These are phyloP conservation scores for Pyricularia grisea DNA, from an alignment of 2,329 filamentous ascomycete species.

Conservation along the genomic window DNA sequence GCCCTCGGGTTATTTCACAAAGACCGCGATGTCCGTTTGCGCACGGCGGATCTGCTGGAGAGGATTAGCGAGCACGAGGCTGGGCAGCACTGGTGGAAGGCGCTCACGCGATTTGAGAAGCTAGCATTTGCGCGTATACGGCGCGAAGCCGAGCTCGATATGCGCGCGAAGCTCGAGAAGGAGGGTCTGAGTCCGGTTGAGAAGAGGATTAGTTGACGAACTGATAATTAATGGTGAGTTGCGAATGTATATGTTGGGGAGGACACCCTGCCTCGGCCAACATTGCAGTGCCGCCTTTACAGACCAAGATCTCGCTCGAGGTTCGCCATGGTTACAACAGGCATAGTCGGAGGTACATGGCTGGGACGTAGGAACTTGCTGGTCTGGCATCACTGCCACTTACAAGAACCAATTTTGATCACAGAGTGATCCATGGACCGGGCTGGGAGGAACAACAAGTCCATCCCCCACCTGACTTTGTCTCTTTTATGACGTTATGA, in stretches of 20 bases:
- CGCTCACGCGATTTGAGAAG: slow-evolving; percentile 79
- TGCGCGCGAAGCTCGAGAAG: slow-evolving; percentile 34
- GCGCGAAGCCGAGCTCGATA: slow-evolving; percentile 50
- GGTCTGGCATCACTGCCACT: neutral
- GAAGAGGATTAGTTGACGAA: slow-evolving; percentile 35
- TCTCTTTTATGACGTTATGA: neutral
- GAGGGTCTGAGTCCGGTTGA: slow-evolving; percentile 32
- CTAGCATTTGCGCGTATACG: slow-evolving; percentile 74
- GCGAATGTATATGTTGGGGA: neutral
- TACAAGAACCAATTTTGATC: neutral
- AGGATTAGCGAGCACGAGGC: slow-evolving; percentile 80
- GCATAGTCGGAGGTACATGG: neutral
- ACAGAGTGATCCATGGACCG: neutral
- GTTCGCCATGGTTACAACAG: neutral
- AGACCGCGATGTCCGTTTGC: slow-evolving; percentile 65
- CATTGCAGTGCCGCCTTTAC: neutral
- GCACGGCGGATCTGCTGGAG: slow-evolving; percentile 71
- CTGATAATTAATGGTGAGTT: too few species aligned
- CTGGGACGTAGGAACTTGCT: neutral
- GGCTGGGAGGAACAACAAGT: neutral
- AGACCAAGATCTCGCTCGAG: neutral
- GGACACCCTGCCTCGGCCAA: too few species aligned
- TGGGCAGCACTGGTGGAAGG: slow-evolving; percentile 86
- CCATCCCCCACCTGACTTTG: neutral
- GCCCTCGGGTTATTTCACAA: slow-evolving; percentile 89